phyloP scores from a whole-genome alignment of 192 early-diverging fungal genomes.

The Paraglomus brasilianum region DNA sequence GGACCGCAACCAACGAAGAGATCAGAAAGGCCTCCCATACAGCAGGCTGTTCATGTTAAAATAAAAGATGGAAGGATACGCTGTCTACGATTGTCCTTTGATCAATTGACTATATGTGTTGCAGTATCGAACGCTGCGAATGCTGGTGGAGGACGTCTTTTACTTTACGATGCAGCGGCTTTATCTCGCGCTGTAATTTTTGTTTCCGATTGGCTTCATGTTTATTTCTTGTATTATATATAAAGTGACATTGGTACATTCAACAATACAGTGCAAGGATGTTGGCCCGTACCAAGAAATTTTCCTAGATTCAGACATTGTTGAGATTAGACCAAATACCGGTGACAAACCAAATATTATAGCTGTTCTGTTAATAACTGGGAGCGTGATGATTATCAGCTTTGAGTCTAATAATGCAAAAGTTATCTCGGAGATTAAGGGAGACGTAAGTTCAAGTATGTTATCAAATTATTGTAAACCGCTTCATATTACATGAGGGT shows the following conservation, averaged over 20 bases:
- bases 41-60: constrained; percentile 37
- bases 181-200: constrained; percentile 42
- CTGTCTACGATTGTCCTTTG: constrained; percentile 44
- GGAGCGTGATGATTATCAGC: constrained; percentile 32
- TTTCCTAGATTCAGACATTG: constrained; percentile 45
- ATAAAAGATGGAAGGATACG: constrained; percentile 36
- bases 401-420: background rate
- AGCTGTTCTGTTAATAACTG: constrained; percentile 52
- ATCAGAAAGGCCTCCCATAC: constrained; percentile 41
- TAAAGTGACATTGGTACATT: background rate
- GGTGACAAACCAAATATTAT: constrained; percentile 43
- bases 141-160: constrained; percentile 31
- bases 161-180: constrained; percentile 41
- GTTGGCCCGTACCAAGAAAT: constrained; percentile 41
- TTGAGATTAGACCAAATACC: constrained; percentile 66
- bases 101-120: constrained; percentile 44
- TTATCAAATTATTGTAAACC: background rate
- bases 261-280: constrained; percentile 35
- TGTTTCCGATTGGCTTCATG: constrained; percentile 35
- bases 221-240: constrained; percentile 15
- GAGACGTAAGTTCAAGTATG: constrained; percentile 25
- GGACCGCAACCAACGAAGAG: constrained; percentile 13
- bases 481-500: background rate
- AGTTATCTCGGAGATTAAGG: background rate
- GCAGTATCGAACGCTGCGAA: constrained; percentile 19